Percentiles rank a stretch among this genome's conserved stretches.
Conservation (phyloP, 1,284 basidiomycete species). For the Cerrena zonata region DNA sequence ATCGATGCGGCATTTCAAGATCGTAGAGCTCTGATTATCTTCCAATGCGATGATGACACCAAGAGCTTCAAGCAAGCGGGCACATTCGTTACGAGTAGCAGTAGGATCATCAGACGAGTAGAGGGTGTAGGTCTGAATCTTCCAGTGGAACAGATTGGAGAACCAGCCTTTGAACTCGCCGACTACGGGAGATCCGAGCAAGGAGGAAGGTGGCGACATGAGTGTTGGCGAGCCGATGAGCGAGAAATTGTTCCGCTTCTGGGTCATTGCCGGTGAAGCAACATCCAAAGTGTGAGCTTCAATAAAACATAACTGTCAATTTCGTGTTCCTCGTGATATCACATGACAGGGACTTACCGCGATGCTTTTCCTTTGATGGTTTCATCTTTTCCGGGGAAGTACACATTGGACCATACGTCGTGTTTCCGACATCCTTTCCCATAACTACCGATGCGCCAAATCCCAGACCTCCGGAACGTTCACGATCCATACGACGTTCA, state of each 20-base stretch:
- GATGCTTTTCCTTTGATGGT: constrained; percentile 39
- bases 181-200: constrained; percentile 47
- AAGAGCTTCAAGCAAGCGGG: constrained; percentile 60
- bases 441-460: constrained; percentile 35
- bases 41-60: constrained; percentile 56
- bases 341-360: constrained; percentile 41
- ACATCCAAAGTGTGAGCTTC: constrained; percentile 35
- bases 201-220: constrained; percentile 21
- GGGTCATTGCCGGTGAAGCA: constrained; percentile 16
- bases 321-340: no score
- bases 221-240: constrained; percentile 29
- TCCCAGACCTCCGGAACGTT: constrained; percentile 34
- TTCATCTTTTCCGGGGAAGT: constrained; percentile 30
- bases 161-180: constrained; percentile 80
- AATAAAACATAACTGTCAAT: neutral
- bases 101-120: constrained; percentile 61
- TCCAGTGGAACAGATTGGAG: constrained; percentile 75
- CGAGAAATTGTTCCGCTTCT: constrained; percentile 35
- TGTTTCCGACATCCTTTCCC: constrained; percentile 46
- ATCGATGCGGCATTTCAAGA: constrained; percentile 63
- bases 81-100: constrained; percentile 59
- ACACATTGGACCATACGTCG: constrained; percentile 28
- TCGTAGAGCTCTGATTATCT: constrained; percentile 37
- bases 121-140: constrained; percentile 58
- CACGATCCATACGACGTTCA: constrained; percentile 10